Percentiles rank a stretch among this genome's conserved stretches.
These are phyloP conservation scores for Aspergillus conjunctus DNA, from an alignment of 495 filamentous ascomycete genomes.

Conservation along the genomic window DNA sequence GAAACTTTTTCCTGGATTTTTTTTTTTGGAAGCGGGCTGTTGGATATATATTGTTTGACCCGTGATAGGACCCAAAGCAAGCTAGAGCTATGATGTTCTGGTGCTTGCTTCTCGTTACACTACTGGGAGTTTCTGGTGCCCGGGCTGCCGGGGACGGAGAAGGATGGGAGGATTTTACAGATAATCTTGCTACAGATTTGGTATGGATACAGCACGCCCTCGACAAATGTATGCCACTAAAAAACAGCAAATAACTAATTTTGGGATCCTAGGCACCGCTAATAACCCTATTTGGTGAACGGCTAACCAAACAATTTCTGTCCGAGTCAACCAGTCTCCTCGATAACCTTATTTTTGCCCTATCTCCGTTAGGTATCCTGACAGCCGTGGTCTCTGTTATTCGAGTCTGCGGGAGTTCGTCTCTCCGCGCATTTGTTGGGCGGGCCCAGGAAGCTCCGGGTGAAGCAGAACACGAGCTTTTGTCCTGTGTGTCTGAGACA, in stretches of 20 bases:
- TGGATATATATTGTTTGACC: not conserved
- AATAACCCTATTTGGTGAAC: conserved; percentile 58
- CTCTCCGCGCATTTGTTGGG: conserved; percentile 55
- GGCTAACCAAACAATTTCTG: conserved; percentile 60
- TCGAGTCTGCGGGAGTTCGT: conserved; percentile 53
- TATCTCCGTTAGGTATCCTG: conserved; percentile 57
- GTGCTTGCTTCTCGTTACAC: conserved; percentile 24
- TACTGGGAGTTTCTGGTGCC: conserved; percentile 26
- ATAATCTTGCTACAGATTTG: conserved; percentile 55
- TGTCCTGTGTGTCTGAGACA: conserved; percentile 46
- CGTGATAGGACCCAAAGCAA: not conserved
- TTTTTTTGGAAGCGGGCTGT: not conserved
- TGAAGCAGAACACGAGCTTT: conserved; percentile 43
- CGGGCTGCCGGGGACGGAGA: conserved; percentile 18
- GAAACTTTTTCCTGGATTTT: not conserved
- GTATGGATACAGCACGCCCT: no score
- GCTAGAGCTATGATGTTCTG: conserved; percentile 13
- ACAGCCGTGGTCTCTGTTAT: conserved; percentile 57
- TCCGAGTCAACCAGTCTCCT: conserved; percentile 51
- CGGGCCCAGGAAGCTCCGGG: conserved; percentile 48
- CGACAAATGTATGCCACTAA: no score
- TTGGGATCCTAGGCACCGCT: conserved; percentile 42
- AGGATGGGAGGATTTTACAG: conserved; percentile 53
- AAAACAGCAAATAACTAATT: not conserved
- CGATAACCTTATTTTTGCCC: conserved; percentile 57